Percentiles rank a stretch among this genome's conserved stretches.
Conservation (phyloP, 2,329 filamentous ascomycete genomes). For the Monilinia aucupariae region DNA sequence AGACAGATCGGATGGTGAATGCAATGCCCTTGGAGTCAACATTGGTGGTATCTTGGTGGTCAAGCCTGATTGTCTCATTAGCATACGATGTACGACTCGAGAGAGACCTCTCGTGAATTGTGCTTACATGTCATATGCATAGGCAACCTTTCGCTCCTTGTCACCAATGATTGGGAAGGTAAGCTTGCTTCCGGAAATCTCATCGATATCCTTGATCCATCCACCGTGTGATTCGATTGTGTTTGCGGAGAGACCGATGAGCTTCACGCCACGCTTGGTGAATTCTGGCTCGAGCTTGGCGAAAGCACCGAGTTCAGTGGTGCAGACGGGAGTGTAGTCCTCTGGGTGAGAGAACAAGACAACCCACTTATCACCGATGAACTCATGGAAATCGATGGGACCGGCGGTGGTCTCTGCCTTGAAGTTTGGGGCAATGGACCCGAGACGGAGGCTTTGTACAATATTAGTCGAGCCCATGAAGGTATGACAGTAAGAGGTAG, state of each 20-base stretch:
- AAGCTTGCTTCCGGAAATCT: conserved; percentile 66
- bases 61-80: conserved; percentile 47
- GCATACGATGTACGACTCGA: not conserved
- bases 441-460: conserved; percentile 54
- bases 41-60: conserved; percentile 76
- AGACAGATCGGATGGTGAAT: conserved; percentile 91
- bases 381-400: conserved; percentile 77
- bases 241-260: conserved; percentile 87
- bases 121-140: conserved; percentile 69
- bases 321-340: conserved; percentile 94
- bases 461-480: not conserved
- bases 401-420: conserved; percentile 73
- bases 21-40: conserved; percentile 77
- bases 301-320: conserved; percentile 89
- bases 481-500: not conserved
- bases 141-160: conserved; percentile 71
- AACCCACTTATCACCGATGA: conserved; percentile 72
- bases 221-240: conserved; percentile 74
- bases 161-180: conserved; percentile 78
- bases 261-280: conserved; percentile 78
- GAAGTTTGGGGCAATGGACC: conserved; percentile 72
- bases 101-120: not conserved
- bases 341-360: conserved; percentile 81
- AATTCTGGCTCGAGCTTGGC: conserved; percentile 87
- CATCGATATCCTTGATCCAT: conserved; percentile 87